Conservation (phyloP, 2,329 filamentous ascomycete species). For the Cryphonectria carpinicola region DNA sequence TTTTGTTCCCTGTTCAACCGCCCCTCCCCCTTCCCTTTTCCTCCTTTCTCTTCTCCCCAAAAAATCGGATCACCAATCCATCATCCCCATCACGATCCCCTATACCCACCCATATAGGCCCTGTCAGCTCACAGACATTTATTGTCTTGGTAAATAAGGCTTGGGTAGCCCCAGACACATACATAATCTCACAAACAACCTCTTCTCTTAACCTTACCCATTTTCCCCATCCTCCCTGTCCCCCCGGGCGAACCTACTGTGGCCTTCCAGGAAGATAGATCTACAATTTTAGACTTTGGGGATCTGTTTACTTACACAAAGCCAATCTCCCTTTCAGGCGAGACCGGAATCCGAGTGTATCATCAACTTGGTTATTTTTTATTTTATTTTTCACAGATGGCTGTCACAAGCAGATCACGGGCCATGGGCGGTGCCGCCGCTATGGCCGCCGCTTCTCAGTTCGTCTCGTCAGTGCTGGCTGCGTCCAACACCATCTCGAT, state of each 20-base stretch:
- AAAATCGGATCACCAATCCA: not conserved
- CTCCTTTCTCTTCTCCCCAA: not conserved
- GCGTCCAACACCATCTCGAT: constrained; percentile 16
- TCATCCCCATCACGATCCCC: not conserved
- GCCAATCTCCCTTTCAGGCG: not conserved
- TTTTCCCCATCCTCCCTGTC: not conserved
- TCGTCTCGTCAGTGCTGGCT: constrained; percentile 23
- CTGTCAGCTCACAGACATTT: not conserved
- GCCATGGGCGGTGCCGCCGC: constrained; percentile 19
- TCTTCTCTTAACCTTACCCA: not conserved
- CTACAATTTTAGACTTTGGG: not conserved
- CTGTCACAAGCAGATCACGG: constrained; percentile 18
- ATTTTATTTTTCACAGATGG: constrained; percentile 10
- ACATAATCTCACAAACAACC: not conserved
- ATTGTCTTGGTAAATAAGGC: not conserved
- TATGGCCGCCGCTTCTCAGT: constrained; percentile 12
- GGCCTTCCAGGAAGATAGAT: not conserved
- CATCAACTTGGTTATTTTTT: no score
- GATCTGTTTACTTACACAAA: not conserved
- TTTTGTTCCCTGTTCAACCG: not conserved
- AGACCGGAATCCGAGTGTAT: not conserved
- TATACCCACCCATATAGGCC: not conserved
- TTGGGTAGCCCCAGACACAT: not conserved
- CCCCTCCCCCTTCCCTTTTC: not conserved
- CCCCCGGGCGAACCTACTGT: not conserved